Evolutionary conservation across 768 basidiomycete genomes (phyloP).

Genomic region (Boletus patriciae): DNA sequence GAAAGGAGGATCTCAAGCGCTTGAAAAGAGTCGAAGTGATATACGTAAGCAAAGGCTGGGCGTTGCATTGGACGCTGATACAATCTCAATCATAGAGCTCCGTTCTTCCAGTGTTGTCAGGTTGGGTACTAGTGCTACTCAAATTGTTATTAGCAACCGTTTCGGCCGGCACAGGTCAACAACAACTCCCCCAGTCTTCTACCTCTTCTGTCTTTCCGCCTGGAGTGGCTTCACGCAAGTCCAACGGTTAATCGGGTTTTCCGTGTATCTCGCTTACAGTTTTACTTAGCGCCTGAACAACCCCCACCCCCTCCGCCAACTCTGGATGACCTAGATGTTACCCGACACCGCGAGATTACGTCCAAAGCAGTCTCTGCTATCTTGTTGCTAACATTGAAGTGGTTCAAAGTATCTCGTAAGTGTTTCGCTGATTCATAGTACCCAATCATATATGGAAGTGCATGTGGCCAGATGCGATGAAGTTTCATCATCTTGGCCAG

Average conservation of each 20-base stretch:
- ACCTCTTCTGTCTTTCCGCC: conserved; percentile 72
- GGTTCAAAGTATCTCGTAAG: conserved; percentile 99
- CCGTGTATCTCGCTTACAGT: not conserved
- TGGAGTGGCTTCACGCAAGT: conserved; percentile 64
- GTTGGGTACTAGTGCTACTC: conserved; percentile 89
- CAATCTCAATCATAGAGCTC: conserved; percentile 54
- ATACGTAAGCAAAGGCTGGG: conserved; percentile 61
- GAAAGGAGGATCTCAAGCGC: conserved; percentile 79
- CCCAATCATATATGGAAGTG: not conserved
- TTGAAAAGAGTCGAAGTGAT: conserved; percentile 89
- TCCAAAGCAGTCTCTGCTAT: conserved; percentile 98
- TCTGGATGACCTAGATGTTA: conserved; percentile 89
- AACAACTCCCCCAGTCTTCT: conserved; percentile 62
- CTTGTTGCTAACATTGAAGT: conserved; percentile 84
- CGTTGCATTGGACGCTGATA: not conserved
- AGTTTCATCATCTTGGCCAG: conserved; percentile 97
- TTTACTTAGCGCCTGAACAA: conserved; percentile 55
- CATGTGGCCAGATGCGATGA: conserved; percentile 80
- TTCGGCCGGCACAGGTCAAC: conserved; percentile 64
- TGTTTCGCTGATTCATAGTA: conserved; percentile 14
- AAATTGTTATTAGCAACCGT: conserved; percentile 93
- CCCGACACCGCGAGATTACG: conserved; percentile 94
- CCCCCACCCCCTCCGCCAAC: conserved; percentile 66
- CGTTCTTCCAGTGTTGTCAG: conserved; percentile 79
- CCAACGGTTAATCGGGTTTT: not conserved